These are phyloP conservation scores for Asterophora lycoperdoides DNA, from an alignment of 768 basidiomycete species.

Conservation along the genomic window DNA sequence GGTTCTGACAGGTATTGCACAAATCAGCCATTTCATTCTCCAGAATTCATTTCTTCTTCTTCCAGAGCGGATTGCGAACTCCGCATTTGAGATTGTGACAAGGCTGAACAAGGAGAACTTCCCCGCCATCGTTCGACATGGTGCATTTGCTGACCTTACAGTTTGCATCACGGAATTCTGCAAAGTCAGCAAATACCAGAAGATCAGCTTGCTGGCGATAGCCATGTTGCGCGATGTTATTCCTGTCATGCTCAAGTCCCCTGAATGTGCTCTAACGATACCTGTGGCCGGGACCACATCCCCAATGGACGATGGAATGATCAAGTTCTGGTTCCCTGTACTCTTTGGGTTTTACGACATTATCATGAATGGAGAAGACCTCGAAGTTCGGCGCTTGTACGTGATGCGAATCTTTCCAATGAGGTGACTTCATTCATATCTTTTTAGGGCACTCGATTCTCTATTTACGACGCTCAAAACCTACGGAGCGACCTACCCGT, in stretches of 20 bases:
- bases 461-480: slow-evolving; percentile 91
- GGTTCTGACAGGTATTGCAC: slow-evolving; percentile 69
- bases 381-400: slow-evolving; percentile 94
- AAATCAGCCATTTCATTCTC: background rate
- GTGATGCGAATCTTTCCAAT: slow-evolving; percentile 26
- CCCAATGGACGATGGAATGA: slow-evolving; percentile 77
- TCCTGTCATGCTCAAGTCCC: slow-evolving; percentile 82
- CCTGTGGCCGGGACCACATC: slow-evolving; percentile 26
- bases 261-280: slow-evolving; percentile 50
- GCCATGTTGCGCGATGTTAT: slow-evolving; percentile 94
- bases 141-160: slow-evolving; percentile 92
- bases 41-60: slow-evolving; percentile 2
- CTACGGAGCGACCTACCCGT: slow-evolving; percentile 78
- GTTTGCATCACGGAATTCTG: slow-evolving; percentile 99
- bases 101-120: slow-evolving; percentile 91
- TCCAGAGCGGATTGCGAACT: slow-evolving; percentile 81
- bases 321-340: slow-evolving; percentile 95
- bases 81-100: slow-evolving; percentile 95
- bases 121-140: slow-evolving; percentile 83
- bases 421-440: slow-evolving; percentile 8
- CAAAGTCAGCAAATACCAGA: slow-evolving; percentile 99
- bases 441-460: slow-evolving; percentile 85
- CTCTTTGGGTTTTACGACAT: slow-evolving; percentile 99
- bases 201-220: slow-evolving; percentile 93
- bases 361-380: slow-evolving; percentile 98